These are phyloP conservation scores for Pseudogymnoascus destructans DNA, from an alignment of 2,329 filamentous ascomycete species.

Conservation along the genomic window DNA sequence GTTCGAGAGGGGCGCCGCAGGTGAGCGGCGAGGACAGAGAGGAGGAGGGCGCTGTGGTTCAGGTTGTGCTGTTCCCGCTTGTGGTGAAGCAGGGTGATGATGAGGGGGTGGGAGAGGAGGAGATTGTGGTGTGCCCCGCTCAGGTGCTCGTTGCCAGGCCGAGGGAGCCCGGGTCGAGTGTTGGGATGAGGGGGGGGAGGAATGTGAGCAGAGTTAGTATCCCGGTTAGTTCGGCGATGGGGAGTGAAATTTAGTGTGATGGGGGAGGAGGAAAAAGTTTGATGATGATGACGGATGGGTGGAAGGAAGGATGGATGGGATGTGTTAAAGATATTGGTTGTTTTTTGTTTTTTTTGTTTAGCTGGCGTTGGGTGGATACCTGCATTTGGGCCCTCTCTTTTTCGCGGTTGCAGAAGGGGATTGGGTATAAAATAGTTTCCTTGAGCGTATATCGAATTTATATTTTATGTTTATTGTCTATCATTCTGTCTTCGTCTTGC, in stretches of 20 bases:
- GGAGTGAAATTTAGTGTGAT: not conserved
- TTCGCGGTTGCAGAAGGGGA: conserved; percentile 1
- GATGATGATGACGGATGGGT: conserved; percentile 5
- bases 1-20: not conserved
- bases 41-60: conserved; percentile 60
- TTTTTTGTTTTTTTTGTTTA: not conserved
- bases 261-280: not conserved
- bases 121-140: conserved; percentile 89
- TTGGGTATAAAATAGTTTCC: conserved; percentile 8
- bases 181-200: conserved; percentile 4
- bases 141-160: conserved; percentile 66
- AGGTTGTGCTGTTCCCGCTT: conserved; percentile 87
- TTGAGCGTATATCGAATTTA: conserved; percentile 1
- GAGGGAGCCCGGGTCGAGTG: conserved; percentile 20
- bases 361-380: conserved; percentile 7
- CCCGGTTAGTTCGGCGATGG: conserved; percentile 3
- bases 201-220: not conserved
- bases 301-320: not conserved
- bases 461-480: conserved; percentile 5
- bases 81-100: conserved; percentile 96
- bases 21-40: conserved; percentile 67
- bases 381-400: conserved; percentile 2
- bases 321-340: conserved; percentile 7
- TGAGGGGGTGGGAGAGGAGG: conserved; percentile 72
- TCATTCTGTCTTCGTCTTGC: not conserved